These are phyloP conservation scores for Pichia paraexigua DNA, from an alignment of 805 yeast genomes.

Conservation along the genomic window DNA sequence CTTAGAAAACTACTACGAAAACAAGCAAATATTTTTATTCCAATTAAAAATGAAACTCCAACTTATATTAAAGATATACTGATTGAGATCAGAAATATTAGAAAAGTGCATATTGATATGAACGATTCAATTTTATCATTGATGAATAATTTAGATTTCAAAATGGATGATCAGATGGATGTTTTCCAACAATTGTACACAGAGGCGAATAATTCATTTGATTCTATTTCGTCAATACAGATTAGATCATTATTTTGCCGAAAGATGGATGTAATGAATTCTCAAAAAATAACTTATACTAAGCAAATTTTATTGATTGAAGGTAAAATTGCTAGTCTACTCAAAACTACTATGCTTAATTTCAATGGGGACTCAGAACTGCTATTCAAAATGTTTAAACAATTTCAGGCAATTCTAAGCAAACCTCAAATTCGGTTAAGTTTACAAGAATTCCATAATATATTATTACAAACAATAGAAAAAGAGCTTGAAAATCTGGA, in stretches of 20 bases:
- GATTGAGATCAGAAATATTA: neutral
- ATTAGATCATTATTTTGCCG: neutral
- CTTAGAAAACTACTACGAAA: slow-evolving; percentile 72
- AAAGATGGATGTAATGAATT: neutral
- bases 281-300: slow-evolving; percentile 28
- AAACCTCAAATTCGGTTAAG: slow-evolving; percentile 52
- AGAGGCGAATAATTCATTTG: slow-evolving; percentile 2
- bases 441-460: slow-evolving; percentile 50
- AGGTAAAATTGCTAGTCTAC: slow-evolving; percentile 31
- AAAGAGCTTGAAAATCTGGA: slow-evolving; percentile 39
- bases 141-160: neutral
- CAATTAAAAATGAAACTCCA: slow-evolving; percentile 50
- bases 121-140: neutral
- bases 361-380: slow-evolving; percentile 36
- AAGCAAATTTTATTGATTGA: slow-evolving; percentile 40
- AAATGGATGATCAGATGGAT: neutral
- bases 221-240: neutral
- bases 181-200: neutral
- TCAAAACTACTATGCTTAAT: slow-evolving; percentile 32
- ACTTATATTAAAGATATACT: slow-evolving; percentile 3
- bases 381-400: slow-evolving; percentile 44
- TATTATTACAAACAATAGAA: slow-evolving; percentile 41
- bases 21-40: slow-evolving; percentile 60
- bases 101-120: neutral
- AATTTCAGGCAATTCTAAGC: slow-evolving; percentile 39